Evolutionary conservation across 2,329 filamentous ascomycete species (phyloP).

Genomic region (Bipolaris oryzae): DNA sequence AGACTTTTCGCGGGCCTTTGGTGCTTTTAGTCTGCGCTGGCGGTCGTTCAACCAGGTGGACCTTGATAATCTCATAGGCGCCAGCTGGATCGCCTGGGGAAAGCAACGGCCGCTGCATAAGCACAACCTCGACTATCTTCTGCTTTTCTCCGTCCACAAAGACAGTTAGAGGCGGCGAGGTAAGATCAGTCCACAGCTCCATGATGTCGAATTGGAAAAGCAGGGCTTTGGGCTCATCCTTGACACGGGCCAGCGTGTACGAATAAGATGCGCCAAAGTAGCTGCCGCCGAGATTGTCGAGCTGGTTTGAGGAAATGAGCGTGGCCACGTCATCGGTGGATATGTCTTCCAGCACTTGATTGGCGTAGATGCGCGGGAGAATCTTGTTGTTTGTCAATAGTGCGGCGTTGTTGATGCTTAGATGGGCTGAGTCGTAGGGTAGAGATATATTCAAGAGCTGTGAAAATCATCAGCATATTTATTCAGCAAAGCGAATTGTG

Average conservation of each 20-base stretch:
- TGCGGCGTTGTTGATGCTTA: constrained; percentile 35
- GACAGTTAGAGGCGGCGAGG: constrained; percentile 16
- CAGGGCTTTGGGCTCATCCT: constrained; percentile 21
- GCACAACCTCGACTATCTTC: constrained; percentile 36
- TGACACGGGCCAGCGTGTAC: constrained; percentile 29
- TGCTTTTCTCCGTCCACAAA: constrained; percentile 28
- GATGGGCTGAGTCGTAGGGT: constrained; percentile 31
- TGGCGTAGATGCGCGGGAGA: constrained; percentile 36
- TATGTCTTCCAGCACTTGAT: constrained; percentile 35
- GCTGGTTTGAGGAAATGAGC: constrained; percentile 26
- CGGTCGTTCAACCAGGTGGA: constrained; percentile 19
- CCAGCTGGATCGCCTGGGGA: constrained; percentile 26
- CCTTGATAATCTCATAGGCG: constrained; percentile 35
- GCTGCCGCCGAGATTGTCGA: constrained; percentile 30
- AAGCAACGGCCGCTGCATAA: constrained; percentile 33
- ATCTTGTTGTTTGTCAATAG: constrained; percentile 26
- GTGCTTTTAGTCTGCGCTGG: background rate
- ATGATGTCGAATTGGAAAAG: constrained; percentile 42
- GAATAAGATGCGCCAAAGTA: constrained; percentile 41
- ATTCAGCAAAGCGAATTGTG: background rate
- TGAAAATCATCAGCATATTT: background rate
- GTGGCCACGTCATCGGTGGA: constrained; percentile 21
- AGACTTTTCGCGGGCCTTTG: constrained; percentile 5
- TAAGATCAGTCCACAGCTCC: constrained; percentile 28
- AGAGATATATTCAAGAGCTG: constrained; percentile 43